Evolutionary conservation across 164 flowering plant genomes (phyloP), one percentile per base, ranked within the genome.

Genomic region (Malania oleifera): DNA sequence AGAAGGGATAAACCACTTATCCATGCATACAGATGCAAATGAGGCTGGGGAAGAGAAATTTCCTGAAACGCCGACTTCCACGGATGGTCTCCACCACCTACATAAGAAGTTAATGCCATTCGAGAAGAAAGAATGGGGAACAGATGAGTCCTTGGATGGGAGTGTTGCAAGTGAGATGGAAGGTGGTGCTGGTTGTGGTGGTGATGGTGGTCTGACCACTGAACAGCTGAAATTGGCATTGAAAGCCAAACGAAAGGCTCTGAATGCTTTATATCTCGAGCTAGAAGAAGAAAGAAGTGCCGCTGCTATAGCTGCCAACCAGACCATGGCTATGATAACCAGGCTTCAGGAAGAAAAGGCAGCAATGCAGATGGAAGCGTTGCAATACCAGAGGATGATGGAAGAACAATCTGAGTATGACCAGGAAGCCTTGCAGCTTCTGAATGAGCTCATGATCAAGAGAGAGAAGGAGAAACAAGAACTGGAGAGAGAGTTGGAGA

Each of bases 271-370:
- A 60, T 90, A 92, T 69, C 57, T 78, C 7, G 98, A 92, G 61
- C 73, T 92, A 31, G 97, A 92, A 63, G 92, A 92, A 75, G 98
- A 92, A 73, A 69, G 97, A 37, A 89, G 82, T 63, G 98, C 97
- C 4, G 75, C 96, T 35, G 95, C 96, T 0, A 62, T 86, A 10
- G 92, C 96, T 26, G 82, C 97, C 13, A 84, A 79, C 67, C 89
- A 92, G 54, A 90, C 98, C 3, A 87, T 92, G 97, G 98, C 97
- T 1, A 92, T 92, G 98, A 92, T 92, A 50, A 86, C 79, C 1
- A 65, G 95, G 67, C 95, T 92, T 46, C 98, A 92, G 55, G 97
- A 90, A 70, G 98, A 92, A 73, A 92, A 92, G 70, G 86, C 98
- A 8, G 81, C 84, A 19, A 76, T 89, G 86, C 91, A 87, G 51